Evolutionary conservation across 352 stramenopile genomes (phyloP).

Genomic region (Thalassiosira tumida): DNA sequence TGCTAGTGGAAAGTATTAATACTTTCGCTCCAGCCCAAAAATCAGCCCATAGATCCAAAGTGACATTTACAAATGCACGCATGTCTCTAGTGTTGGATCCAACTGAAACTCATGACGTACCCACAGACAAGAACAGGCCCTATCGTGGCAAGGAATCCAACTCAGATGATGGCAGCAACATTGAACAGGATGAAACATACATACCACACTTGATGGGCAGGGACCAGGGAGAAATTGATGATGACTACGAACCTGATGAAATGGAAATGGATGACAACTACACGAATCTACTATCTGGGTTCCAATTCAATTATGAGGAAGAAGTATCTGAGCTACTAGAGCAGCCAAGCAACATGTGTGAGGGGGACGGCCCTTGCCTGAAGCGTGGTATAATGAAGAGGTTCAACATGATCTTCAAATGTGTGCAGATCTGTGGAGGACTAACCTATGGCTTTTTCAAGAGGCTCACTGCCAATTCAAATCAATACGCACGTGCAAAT

Average conservation of each 20-base stretch:
- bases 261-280: slow-evolving; percentile 1
- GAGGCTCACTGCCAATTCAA: slow-evolving; percentile 40
- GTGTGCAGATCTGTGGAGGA: slow-evolving; percentile 6
- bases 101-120: not conserved
- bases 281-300: not conserved
- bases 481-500: slow-evolving; percentile 29
- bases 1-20: too few relatives aligned
- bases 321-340: not conserved
- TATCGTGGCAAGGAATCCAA: not conserved
- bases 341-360: slow-evolving; percentile 31
- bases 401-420: slow-evolving; percentile 24
- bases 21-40: too few relatives aligned
- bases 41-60: not conserved
- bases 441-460: slow-evolving; percentile 45
- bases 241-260: not conserved
- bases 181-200: not conserved
- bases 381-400: not conserved
- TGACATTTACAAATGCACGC: not conserved
- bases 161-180: not conserved
- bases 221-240: not conserved
- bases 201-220: not conserved
- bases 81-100: not conserved
- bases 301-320: slow-evolving; percentile 12
- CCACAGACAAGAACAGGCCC: not conserved
- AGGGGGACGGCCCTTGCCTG: slow-evolving; percentile 28